phyloP scores from a whole-genome alignment of 176 grass and related monocot genomes.

The Oryza punctata region DNA sequence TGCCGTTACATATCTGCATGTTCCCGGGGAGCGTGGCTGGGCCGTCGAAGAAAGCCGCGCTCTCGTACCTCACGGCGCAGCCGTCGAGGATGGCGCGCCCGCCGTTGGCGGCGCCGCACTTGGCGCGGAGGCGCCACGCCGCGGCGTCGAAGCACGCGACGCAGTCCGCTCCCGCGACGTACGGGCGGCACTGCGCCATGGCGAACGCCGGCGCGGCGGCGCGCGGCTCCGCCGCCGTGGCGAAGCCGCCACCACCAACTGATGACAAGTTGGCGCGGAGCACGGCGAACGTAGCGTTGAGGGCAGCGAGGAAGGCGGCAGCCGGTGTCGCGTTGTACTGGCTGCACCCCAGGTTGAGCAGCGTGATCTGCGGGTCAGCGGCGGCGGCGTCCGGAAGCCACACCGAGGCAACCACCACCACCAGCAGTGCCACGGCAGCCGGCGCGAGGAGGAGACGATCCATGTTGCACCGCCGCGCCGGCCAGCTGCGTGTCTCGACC shows the following conservation, averaged over 20 bases:
- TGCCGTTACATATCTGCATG: conserved; percentile 50
- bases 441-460: no score
- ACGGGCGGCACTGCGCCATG: conserved; percentile 73
- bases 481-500: no score
- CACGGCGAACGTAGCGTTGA: conserved; percentile 51
- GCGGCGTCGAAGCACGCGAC: conserved; percentile 61
- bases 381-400: conserved; percentile 8
- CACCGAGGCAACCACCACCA: background rate
- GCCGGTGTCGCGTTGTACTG: conserved; percentile 62
- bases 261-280: conserved; percentile 41
- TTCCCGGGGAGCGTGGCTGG: conserved; percentile 55
- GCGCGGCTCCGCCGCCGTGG: conserved; percentile 48
- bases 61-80: conserved; percentile 76
- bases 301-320: conserved; percentile 49
- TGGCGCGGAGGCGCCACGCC: conserved; percentile 38
- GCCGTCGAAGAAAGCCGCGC: conserved; percentile 57
- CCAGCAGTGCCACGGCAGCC: background rate
- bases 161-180: conserved; percentile 56
- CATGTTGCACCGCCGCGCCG: no score
- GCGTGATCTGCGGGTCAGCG: conserved; percentile 54
- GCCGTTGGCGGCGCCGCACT: conserved; percentile 39
- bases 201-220: conserved; percentile 51
- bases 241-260: conserved; percentile 37
- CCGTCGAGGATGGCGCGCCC: conserved; percentile 54
- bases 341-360: conserved; percentile 67